A percentile compares a stretch with the other conserved stretches of the same genome.
Conservation (phyloP, 2,329 filamentous ascomycete species). For the Venturia asperata region DNA sequence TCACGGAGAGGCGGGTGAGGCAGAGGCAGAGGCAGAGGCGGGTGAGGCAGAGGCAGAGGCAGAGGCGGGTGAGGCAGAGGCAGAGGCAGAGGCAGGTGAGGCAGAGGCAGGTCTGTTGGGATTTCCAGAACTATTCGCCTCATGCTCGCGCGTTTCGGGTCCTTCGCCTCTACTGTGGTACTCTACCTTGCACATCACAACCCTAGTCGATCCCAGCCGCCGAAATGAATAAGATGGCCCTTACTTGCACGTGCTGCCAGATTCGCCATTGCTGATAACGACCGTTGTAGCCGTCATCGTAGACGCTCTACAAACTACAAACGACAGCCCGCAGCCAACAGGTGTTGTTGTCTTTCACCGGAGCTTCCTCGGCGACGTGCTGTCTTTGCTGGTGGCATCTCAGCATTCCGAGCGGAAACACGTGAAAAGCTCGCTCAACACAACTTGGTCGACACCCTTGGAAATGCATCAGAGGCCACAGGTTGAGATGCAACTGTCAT, state of each 20-base stretch:
- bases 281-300: neutral
- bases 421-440: conserved; percentile 2
- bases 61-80: too few relatives aligned
- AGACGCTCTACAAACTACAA: neutral
- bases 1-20: too few relatives aligned
- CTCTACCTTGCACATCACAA: neutral
- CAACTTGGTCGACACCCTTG: neutral
- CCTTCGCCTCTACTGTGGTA: neutral
- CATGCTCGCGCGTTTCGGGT: neutral
- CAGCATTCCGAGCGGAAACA: neutral
- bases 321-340: neutral
- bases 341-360: too few relatives aligned
- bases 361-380: too few relatives aligned
- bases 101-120: neutral
- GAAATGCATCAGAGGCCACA: neutral
- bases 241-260: neutral
- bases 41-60: too few relatives aligned
- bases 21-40: too few relatives aligned
- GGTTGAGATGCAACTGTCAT: neutral
- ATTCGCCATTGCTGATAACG: neutral
- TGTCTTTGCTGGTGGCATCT: neutral
- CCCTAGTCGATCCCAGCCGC: neutral
- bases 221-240: neutral
- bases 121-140: neutral
- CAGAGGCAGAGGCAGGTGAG: too few relatives aligned